Base-by-base conservation (phyloP, 139 green algal species). In the Closterium sp. region DNA sequence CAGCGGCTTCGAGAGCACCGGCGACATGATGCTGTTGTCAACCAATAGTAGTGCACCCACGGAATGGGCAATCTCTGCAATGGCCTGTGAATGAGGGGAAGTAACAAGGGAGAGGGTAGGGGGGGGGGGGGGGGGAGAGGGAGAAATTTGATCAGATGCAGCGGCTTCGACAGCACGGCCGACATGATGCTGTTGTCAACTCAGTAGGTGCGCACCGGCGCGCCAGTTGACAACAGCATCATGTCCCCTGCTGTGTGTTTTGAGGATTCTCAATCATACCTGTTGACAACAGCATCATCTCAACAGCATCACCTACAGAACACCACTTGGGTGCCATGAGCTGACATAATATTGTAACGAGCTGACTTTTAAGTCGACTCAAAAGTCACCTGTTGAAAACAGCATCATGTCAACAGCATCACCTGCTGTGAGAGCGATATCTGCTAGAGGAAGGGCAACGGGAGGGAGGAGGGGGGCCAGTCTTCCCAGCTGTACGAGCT, bases 131-230 rank as follows among this genome's bases (percentile, higher is more conserved):
- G 28, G 69, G 8, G 28, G 69, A 84, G 69, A 84, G 28, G 69
- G 28, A 84, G 69, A 12, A 4, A 23, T 32, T 8, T 10, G 4
- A 90, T 90, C 23, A 94, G 90, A 55, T 96, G 95, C 85, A 98
- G 94, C 12, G 95, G 95, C 28, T 93, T 94, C 93, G 97, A 97
- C 93, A 97, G 98, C 4, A 97, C 84, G 21, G 96, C 95, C 6
- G 97, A 95, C 96, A 99, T 97, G 95, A 99, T 99, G 93, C 93
- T 97, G 96, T 99, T 99, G 96, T 99, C 98, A 88, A 99, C 97
- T 85, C 88, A 96, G 96, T 9, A 97, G 94, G 32, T 99, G 90
- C 8, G 97, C 97, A 0, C 43, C 6, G 36, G 6, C 98, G n/a
- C n/a, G n/a, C n/a, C n/a, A n/a, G n/a, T n/a, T n/a, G n/a, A n/a